Percentiles rank a stretch among this genome's conserved stretches.
phyloP scores from a whole-genome alignment of 192 early-diverging fungal genomes.

The Podochytrium sp. region DNA sequence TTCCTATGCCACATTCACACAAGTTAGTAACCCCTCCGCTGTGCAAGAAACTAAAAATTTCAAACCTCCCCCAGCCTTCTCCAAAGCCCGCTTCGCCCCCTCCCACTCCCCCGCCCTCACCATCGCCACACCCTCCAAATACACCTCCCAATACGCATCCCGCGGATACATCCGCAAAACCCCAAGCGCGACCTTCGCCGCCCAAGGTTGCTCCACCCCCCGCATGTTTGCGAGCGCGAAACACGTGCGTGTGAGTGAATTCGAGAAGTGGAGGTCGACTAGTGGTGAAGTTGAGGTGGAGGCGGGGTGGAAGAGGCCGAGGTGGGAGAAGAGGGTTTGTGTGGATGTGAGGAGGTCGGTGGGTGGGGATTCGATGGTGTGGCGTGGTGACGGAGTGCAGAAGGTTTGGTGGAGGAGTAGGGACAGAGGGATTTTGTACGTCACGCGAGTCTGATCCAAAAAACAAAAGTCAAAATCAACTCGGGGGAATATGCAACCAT shows the following conservation, averaged over 20 bases:
- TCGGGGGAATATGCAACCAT: background rate
- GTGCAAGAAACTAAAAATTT: too few species aligned
- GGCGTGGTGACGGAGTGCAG: too few species aligned
- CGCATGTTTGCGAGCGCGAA: too few species aligned
- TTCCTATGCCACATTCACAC: background rate
- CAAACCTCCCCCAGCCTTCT: constrained; percentile 25
- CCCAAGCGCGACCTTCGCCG: constrained; percentile 24
- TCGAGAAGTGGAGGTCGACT: too few species aligned
- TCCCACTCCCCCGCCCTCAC: constrained; percentile 27
- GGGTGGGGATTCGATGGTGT: too few species aligned
- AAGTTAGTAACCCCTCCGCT: constrained; percentile 19
- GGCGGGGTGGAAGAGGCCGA: background rate
- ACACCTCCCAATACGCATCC: constrained; percentile 23
- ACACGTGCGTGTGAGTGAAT: too few species aligned
- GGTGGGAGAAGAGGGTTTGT: background rate
- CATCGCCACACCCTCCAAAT: constrained; percentile 31
- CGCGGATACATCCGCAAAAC: constrained; percentile 23
- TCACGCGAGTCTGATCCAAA: background rate
- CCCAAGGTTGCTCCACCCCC: background rate
- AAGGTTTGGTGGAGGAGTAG: background rate
- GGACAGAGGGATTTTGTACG: background rate
- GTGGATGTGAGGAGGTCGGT: too few species aligned
- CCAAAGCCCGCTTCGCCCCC: constrained; percentile 22
- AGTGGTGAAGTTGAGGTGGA: background rate
- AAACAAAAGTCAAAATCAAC: too few species aligned